These are phyloP conservation scores for Kregervanrija pseudodelftensis DNA, from an alignment of 805 yeast genomes.

Conservation along the genomic window DNA sequence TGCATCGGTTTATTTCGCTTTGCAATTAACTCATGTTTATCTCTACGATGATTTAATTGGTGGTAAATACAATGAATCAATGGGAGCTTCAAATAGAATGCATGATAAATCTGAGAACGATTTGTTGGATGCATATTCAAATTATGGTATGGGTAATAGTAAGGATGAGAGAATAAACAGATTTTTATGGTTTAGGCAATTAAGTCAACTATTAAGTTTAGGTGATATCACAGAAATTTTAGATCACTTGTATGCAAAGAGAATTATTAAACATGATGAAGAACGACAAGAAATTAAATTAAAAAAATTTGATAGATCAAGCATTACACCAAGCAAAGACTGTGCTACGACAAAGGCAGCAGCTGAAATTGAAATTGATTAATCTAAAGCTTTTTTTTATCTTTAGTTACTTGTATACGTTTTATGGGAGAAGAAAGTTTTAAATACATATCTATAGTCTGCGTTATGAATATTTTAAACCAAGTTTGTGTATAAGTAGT, in stretches of 20 bases:
- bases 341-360: neutral
- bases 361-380: neutral
- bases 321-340: neutral
- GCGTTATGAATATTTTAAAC: too few relatives aligned
- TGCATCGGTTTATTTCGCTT: conserved; percentile 19
- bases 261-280: conserved; percentile 4
- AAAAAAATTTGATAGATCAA: conserved; percentile 1
- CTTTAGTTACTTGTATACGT: too few relatives aligned
- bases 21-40: conserved; percentile 26
- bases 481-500: too few relatives aligned
- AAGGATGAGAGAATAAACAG: conserved; percentile 46
- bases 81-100: conserved; percentile 14
- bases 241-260: conserved; percentile 13
- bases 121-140: conserved; percentile 35
- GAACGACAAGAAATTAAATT: neutral
- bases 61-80: conserved; percentile 18
- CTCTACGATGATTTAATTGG: conserved; percentile 27
- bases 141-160: conserved; percentile 45
- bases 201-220: conserved; percentile 20
- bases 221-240: conserved; percentile 20
- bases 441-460: too few relatives aligned
- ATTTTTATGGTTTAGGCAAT: conserved; percentile 47
- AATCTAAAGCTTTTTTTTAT: neutral
- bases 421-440: too few relatives aligned
- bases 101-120: conserved; percentile 37